Evolutionary conservation across 768 basidiomycete species (phyloP), one percentile per base, ranked within the genome.

Genomic region (Russula griseocarnosa): DNA sequence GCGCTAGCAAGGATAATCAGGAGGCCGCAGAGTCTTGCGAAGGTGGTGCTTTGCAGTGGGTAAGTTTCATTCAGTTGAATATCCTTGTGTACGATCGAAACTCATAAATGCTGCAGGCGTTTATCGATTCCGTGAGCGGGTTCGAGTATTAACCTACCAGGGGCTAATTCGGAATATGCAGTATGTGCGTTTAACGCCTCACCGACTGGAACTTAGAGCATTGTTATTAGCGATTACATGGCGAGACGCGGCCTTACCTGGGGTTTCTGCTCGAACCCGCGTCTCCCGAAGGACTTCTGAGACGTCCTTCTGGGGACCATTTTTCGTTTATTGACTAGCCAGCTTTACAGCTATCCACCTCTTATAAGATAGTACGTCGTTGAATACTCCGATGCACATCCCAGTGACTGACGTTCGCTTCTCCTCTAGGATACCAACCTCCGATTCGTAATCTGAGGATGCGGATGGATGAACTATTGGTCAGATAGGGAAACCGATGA

Each of bases 171-270:
- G 9, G 14, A 30, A 11, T 9, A 3, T 62, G 5, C 24, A 36
- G 61, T 62, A 30, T 55, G 54, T 62, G 8, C 22, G 13, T 13
- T 22, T 3, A 3, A 5, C 9, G 18, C 7, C 7, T 34, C 24
- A 13, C 5, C 16, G 3, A 22, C 11, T 22, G 9, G 3, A 40
- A 14, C 30, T 52, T 8, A 20, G 5, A 11, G 20, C 5, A n/a
- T 49, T 16, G 30, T 28, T 18, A 28, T 30, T 3, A 63, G 62
- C 3, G 18, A 30, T 9, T 42, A 32, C 30, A 50, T 50, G 56
- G 0, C 0, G 2, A 1, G 5, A 20, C 14, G 34, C 0, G 3
- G n/a, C n/a, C n/a, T n/a, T n/a, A n/a, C n/a, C n/a, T n/a, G n/a
- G n/a, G n/a, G n/a, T n/a, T n/a, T n/a, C n/a, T n/a, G n/a, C n/a